phyloP scores from a whole-genome alignment of 148 eudicot species.

The Vaccinium myrtillus region DNA sequence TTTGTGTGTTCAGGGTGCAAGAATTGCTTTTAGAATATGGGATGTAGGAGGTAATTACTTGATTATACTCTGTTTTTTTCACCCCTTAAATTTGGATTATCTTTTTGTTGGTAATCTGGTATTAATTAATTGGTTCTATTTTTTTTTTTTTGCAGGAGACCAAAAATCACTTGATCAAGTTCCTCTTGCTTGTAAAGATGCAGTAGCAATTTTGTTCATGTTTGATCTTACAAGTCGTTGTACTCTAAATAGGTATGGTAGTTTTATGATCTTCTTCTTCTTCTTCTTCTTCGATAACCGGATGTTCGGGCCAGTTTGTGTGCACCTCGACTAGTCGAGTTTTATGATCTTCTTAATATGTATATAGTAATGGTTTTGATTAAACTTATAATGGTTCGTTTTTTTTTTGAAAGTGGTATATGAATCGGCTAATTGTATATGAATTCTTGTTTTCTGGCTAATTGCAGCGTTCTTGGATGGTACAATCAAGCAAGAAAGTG shows the following conservation, averaged over 20 bases:
- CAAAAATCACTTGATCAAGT: conserved; percentile 54
- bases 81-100: neutral
- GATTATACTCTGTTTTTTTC: neutral
- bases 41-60: conserved; percentile 76
- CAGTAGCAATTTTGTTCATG: conserved; percentile 79
- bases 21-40: conserved; percentile 86
- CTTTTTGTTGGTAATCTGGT: too few relatives aligned
- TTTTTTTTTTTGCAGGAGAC: conserved; percentile 39
- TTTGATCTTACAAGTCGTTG: conserved; percentile 84
- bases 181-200: conserved; percentile 82
- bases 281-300: too few relatives aligned
- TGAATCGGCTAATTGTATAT: too few relatives aligned
- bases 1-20: conserved; percentile 58
- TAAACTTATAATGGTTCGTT: too few relatives aligned
- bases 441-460: neutral
- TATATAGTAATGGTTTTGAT: too few relatives aligned
- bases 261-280: too few relatives aligned
- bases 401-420: too few relatives aligned
- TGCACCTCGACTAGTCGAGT: too few relatives aligned
- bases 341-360: too few relatives aligned
- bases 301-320: too few relatives aligned
- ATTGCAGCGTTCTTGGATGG: conserved; percentile 73
- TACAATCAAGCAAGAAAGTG: conserved; percentile 72
- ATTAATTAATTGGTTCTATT: neutral
- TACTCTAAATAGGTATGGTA: conserved; percentile 58